phyloP scores from a whole-genome alignment of 192 early-diverging fungal species.

The Coemansia sp. region DNA sequence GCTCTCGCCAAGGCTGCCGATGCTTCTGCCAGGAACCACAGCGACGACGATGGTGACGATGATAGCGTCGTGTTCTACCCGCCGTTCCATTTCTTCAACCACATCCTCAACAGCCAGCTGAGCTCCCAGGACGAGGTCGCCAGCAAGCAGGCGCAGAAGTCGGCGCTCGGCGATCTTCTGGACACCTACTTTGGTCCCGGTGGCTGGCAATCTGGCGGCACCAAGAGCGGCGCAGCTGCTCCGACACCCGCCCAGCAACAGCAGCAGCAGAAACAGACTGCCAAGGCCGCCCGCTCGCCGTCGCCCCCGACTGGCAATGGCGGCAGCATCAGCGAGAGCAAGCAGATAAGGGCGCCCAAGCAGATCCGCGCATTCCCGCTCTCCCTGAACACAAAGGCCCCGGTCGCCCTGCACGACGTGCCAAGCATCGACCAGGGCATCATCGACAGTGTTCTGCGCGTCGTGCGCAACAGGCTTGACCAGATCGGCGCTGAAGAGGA shows the following conservation, averaged over 20 bases:
- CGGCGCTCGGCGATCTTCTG: conserved; percentile 26
- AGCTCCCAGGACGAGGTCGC: conserved; percentile 38
- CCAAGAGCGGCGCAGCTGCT: not conserved
- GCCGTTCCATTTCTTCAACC: conserved; percentile 45
- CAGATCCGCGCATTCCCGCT: not conserved
- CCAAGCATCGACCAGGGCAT: conserved; percentile 16
- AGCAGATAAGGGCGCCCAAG: not conserved
- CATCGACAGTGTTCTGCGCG: conserved; percentile 39
- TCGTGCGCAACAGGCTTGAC: conserved; percentile 37
- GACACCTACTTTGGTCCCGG: conserved; percentile 35
- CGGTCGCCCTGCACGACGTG: not conserved
- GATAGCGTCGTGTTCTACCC: conserved; percentile 22
- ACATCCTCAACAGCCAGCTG: conserved; percentile 38
- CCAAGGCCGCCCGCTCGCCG: not conserved
- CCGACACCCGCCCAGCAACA: not conserved
- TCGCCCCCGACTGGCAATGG: not conserved
- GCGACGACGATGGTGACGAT: not conserved
- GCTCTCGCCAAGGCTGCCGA: not conserved
- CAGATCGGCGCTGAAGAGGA: conserved; percentile 39
- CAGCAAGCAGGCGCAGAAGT: conserved; percentile 31
- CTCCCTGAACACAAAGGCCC: not conserved
- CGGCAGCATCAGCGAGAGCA: not conserved
- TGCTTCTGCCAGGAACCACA: not conserved
- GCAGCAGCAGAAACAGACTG: not conserved
- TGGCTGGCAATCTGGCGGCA: not conserved